Conservation (phyloP, 108 stramenopile genomes). For the Halocafeteria seosinensis region DNA sequence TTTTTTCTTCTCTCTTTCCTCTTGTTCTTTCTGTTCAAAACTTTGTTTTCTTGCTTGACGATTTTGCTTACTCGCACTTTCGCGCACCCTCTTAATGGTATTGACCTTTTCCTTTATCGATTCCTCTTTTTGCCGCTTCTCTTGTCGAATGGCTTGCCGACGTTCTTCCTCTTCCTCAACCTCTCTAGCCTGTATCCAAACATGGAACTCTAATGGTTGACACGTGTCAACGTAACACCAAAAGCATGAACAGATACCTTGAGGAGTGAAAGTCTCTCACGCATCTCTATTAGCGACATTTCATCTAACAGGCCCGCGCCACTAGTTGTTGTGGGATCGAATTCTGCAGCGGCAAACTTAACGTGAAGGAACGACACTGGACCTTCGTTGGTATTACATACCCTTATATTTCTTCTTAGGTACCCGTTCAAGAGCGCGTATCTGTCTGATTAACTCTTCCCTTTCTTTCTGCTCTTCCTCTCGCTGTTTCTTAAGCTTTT, state of each 20-base stretch:
- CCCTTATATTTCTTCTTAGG: conserved; percentile 26
- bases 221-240: no score
- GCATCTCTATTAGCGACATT: conserved; percentile 40
- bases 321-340: conserved; percentile 38
- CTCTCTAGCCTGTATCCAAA: neutral
- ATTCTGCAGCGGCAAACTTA: no score
- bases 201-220: no score
- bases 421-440: conserved; percentile 27
- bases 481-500: neutral
- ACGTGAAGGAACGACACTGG: no score
- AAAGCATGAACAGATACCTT: no score
- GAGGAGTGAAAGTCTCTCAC: conserved; percentile 24
- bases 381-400: no score
- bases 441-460: conserved; percentile 11
- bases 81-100: conserved; percentile 15
- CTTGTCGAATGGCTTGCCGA: conserved; percentile 5
- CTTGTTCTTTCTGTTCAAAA: conserved; percentile 9
- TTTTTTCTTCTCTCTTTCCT: conserved; percentile 6
- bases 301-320: conserved; percentile 38
- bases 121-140: conserved; percentile 8
- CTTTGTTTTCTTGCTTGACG: conserved; percentile 7
- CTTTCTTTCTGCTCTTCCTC: neutral
- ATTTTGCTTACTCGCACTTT: conserved; percentile 13
- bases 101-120: neutral
- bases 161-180: conserved; percentile 6